Evolutionary conservation across 768 basidiomycete species (phyloP), one percentile per base, ranked within the genome.

Genomic region (Kwoniella botswanensis): DNA sequence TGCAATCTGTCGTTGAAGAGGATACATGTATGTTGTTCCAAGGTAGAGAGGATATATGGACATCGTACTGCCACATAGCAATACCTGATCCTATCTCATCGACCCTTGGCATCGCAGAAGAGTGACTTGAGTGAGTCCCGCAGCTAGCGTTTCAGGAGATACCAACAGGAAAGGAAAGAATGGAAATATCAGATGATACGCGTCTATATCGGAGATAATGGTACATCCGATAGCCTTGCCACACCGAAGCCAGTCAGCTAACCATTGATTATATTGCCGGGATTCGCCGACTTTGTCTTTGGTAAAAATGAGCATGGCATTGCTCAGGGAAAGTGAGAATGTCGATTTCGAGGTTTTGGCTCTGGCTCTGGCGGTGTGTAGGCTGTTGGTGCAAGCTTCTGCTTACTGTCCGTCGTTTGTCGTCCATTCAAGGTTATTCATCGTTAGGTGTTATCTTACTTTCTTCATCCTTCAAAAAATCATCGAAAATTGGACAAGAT

Each of bases 401-500:
- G 63, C 21, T 53, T 35, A 35, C 35, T 35, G 50, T n/a, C 53
- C 11, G 42, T 26, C 6, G 56, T 12, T 65, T 21, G 42, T 26
- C 6, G 56, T 26, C 56, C 21, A 57, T 60, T 64, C 62, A 41
- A 54, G 52, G 41, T 61, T 54, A 44, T n/a, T 50, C 22, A 17
- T 18, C 13, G 42, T 24, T 46, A 41, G 18, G 11, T 55, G 7
- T 42, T 42, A 24, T 42, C 15, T 44, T 68, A 15, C 58, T 52
- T n/a, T 64, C 62, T 50, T 56, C 29, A 70, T 52, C 62, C 68
- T 44, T 65, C 68, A 70, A 70, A 60, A 69, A 53, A 46, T 46
- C 12, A 50, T 50, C 35, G n/a, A 63, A 54, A 42, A 58, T 52
- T 41, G 46, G 71, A 26, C 67, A 72, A 72, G 67, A 72, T 72